Percentiles rank a stretch among this genome's conserved stretches.
Evolutionary conservation across 1,284 basidiomycete genomes (phyloP).

Genomic region (Bondarzewia mesenterica): DNA sequence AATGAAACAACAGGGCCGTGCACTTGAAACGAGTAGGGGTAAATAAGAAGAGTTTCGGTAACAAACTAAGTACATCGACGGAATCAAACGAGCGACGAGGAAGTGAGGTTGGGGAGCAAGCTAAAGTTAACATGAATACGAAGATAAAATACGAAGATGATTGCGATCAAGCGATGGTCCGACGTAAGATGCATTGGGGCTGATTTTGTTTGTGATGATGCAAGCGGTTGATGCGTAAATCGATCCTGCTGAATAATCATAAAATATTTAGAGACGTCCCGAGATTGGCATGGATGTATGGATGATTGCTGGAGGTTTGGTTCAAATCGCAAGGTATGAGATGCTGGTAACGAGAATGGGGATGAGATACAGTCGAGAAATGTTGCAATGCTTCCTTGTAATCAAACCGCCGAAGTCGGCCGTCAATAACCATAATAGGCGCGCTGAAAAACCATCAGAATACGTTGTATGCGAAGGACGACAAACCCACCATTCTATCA

Average conservation of each 20-base stretch:
- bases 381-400: constrained; percentile 6
- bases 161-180: neutral
- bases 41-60: neutral
- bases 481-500: constrained; percentile 38
- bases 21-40: neutral
- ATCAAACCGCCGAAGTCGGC: constrained; percentile 1
- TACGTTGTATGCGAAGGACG: constrained; percentile 10
- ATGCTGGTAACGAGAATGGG: neutral
- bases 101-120: neutral
- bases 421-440: constrained; percentile 39
- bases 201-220: neutral
- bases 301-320: neutral
- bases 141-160: constrained; percentile 3
- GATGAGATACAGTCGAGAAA: constrained; percentile 6
- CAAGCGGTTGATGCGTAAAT: constrained; percentile 2
- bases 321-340: constrained; percentile 3
- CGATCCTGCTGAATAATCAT: constrained; percentile 1
- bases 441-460: constrained; percentile 22
- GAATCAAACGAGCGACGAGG: neutral
- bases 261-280: constrained; percentile 11
- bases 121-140: constrained; percentile 8
- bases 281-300: constrained; percentile 9
- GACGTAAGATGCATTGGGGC: neutral
- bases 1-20: too few species aligned
- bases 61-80: neutral